Conservation (phyloP, 192 early-diverging fungal genomes). For the Entophlyctis luteolus region DNA sequence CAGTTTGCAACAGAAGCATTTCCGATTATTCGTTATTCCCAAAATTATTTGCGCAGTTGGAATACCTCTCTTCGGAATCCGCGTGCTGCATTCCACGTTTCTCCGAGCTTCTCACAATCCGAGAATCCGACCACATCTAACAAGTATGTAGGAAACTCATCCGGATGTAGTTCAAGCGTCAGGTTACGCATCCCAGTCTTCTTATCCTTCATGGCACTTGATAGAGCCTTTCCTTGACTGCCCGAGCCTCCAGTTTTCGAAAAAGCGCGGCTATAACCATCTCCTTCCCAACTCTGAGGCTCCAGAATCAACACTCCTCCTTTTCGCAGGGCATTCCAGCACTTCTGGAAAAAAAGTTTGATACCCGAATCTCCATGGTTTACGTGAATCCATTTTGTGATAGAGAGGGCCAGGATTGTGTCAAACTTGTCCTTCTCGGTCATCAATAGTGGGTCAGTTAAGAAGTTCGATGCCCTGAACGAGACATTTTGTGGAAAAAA, state of each 20-base stretch:
- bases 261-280: slow-evolving; percentile 29
- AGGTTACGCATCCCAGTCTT: not conserved
- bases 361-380: slow-evolving; percentile 68
- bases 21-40: too few species aligned
- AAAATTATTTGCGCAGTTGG: slow-evolving; percentile 1
- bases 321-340: slow-evolving; percentile 47
- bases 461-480: slow-evolving; percentile 61
- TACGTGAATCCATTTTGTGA: slow-evolving; percentile 84
- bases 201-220: not conserved
- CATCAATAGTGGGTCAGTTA: slow-evolving; percentile 37
- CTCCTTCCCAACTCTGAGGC: slow-evolving; percentile 61
- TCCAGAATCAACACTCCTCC: slow-evolving; percentile 71
- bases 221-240: too few species aligned
- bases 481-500: slow-evolving; percentile 61
- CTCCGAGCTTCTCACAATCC: slow-evolving; percentile 1
- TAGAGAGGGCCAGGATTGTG: slow-evolving; percentile 61
- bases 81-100: not conserved
- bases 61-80: slow-evolving; percentile 12
- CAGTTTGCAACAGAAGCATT: too few species aligned
- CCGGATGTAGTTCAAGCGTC: slow-evolving; percentile 19
- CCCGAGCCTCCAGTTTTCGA: not conserved
- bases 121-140: slow-evolving; percentile 36
- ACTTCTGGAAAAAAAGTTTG: slow-evolving; percentile 61
- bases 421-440: slow-evolving; percentile 49
- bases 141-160: slow-evolving; percentile 30